A percentile compares a stretch with the other conserved stretches of the same genome.
phyloP scores from a whole-genome alignment of 371 early-diverging fungal genomes.

The Mucor mucedo region DNA sequence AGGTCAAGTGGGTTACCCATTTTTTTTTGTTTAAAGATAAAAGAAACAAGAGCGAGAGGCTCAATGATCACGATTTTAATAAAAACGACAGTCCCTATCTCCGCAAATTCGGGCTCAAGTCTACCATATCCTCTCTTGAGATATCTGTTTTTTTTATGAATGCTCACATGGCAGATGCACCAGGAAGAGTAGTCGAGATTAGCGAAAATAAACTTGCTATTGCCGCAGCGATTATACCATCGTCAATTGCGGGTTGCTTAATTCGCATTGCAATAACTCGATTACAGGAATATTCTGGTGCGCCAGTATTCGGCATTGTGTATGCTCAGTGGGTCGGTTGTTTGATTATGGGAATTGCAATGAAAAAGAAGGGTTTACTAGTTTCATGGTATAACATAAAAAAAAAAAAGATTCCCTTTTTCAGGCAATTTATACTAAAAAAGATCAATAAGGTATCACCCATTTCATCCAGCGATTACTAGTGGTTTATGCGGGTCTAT shows the following conservation, averaged over 20 bases:
- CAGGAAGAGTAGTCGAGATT: slow-evolving; percentile 9
- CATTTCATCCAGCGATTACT: slow-evolving; percentile 66
- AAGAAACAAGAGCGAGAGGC: slow-evolving; percentile 1
- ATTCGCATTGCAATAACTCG: slow-evolving; percentile 62
- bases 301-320: slow-evolving; percentile 67
- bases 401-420: background rate
- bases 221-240: slow-evolving; percentile 54
- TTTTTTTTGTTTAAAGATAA: background rate
- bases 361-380: slow-evolving; percentile 25
- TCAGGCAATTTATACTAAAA: slow-evolving; percentile 10
- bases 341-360: slow-evolving; percentile 66
- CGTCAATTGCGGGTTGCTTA: slow-evolving; percentile 70
- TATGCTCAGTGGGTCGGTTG: slow-evolving; percentile 80
- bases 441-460: slow-evolving; percentile 40
- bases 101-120: slow-evolving; percentile 8
- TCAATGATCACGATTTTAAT: background rate
- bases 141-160: background rate
- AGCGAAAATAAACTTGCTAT: slow-evolving; percentile 46
- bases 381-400: slow-evolving; percentile 21
- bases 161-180: slow-evolving; percentile 1
- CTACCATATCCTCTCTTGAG: background rate
- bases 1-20: slow-evolving; percentile 29
- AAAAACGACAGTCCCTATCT: slow-evolving; percentile 19
- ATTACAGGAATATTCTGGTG: slow-evolving; percentile 61
- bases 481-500: slow-evolving; percentile 88